Base-by-base conservation (phyloP, 495 filamentous ascomycete genomes). In the Xylaria grammica region DNA sequence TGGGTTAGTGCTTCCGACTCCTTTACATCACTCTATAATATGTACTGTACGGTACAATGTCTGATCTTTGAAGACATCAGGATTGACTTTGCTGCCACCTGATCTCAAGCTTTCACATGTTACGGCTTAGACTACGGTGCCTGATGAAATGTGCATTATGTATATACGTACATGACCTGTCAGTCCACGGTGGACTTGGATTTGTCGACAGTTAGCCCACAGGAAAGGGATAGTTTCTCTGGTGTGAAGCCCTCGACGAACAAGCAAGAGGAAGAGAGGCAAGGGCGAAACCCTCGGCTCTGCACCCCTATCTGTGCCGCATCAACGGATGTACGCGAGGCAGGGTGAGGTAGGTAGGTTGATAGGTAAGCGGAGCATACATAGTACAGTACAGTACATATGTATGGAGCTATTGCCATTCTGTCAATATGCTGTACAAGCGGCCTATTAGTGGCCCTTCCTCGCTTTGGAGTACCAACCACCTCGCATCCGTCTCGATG, bases 361-460 rank as follows among this genome's bases (percentile, higher is more conserved):
- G 40, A 45, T 26, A 59, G 27, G 56, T 48, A 59, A 59, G 56
- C 26, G 24, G 54, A 22, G 15, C 32, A 22, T 24, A 45, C 40
- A 56, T 5, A 9, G 53, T 42, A 42, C 54, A 45, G 15, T 17
- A 3, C 17, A 20, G 54, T 30, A 45, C 54, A 45, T 48, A 34
- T 48, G 54, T 45, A 58, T 7, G 54, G 54, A 45, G 38, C 54
- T 45, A 20, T 44, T 45, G 54, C 42, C 34, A 26, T 45, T 58
- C 54, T 29, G 38, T 44, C 40, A 58, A 24, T 45, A 26, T 55
- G 52, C 32, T 40, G 52, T 49, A 48, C 57, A 61, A 61, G 20
- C 36, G 7, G 29, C 30, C 46, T n/a, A 46, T 44, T 13, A 52
- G 42, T 24, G 24, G 22, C 20, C 19, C 36, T 62, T 24, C 22